These are phyloP conservation scores for Cucurbita argyrosperma DNA, from an alignment of 306 rosid species.

Conservation along the genomic window DNA sequence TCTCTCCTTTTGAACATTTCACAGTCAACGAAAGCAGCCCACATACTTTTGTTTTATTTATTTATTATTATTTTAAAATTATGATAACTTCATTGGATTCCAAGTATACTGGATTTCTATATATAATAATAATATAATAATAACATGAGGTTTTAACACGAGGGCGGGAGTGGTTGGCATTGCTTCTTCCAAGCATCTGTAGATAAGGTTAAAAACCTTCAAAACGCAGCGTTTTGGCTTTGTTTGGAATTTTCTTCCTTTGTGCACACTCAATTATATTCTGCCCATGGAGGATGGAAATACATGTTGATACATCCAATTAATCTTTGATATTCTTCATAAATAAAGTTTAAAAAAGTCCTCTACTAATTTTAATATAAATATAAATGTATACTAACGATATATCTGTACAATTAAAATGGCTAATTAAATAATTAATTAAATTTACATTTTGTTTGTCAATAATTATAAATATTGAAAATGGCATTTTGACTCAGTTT, in stretches of 20 bases:
- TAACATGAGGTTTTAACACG: neutral
- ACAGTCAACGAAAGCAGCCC: constrained; percentile 5
- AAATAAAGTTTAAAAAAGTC: too few relatives aligned
- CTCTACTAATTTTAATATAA: too few relatives aligned
- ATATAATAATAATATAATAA: neutral
- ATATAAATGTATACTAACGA: too few relatives aligned
- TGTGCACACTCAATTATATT: too few relatives aligned
- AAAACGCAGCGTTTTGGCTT: neutral
- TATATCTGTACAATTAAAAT: too few relatives aligned
- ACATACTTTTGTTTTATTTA: neutral
- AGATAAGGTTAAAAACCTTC: neutral
- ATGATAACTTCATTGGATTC: neutral
- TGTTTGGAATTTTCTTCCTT: neutral
- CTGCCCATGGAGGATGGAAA: too few relatives aligned
- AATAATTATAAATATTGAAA: neutral
- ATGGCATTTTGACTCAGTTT: neutral
- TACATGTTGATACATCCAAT: too few relatives aligned
- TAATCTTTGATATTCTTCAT: too few relatives aligned
- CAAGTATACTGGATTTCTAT: neutral
- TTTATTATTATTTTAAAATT: neutral
- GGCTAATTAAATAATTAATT: neutral
- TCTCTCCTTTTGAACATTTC: neutral
- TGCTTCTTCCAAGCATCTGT: neutral
- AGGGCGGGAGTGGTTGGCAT: neutral
- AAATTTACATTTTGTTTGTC: neutral